Conservation (phyloP, 129 eudicot species). For the Calendula officinalis region DNA sequence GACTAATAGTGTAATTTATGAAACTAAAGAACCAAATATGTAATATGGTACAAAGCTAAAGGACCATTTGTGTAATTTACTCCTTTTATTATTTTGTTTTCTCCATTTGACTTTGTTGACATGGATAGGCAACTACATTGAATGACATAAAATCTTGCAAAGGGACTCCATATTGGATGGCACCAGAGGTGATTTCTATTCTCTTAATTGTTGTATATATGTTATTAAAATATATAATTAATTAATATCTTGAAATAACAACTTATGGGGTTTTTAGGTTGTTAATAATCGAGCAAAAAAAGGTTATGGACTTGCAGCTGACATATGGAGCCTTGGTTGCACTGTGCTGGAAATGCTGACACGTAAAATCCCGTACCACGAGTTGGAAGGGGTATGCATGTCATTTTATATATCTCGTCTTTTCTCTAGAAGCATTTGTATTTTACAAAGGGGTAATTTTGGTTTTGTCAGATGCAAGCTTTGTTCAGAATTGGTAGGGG, state of each 20-base stretch:
- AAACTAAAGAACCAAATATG: no score
- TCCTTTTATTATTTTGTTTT: neutral
- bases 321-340: constrained; percentile 98
- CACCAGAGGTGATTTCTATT: constrained; percentile 69
- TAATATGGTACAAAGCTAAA: no score
- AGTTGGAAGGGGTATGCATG: constrained; percentile 71
- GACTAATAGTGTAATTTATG: no score
- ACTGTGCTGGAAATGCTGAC: constrained; percentile 93
- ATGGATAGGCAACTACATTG: constrained; percentile 58
- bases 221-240: neutral
- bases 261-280: constrained; percentile 43
- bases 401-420: neutral
- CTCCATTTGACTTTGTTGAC: no score
- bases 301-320: constrained; percentile 89
- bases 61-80: no score
- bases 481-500: constrained; percentile 75
- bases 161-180: constrained; percentile 97
- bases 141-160: constrained; percentile 89
- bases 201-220: constrained; percentile 10
- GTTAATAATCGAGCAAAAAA: constrained; percentile 47
- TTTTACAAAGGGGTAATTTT: constrained; percentile 4
- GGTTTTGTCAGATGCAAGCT: constrained; percentile 63
- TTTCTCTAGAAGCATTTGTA: neutral
- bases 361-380: constrained; percentile 66
- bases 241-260: neutral